These are phyloP conservation scores for Xylariaceae sp. DNA, from an alignment of 2,329 filamentous ascomycete genomes.

Conservation along the genomic window DNA sequence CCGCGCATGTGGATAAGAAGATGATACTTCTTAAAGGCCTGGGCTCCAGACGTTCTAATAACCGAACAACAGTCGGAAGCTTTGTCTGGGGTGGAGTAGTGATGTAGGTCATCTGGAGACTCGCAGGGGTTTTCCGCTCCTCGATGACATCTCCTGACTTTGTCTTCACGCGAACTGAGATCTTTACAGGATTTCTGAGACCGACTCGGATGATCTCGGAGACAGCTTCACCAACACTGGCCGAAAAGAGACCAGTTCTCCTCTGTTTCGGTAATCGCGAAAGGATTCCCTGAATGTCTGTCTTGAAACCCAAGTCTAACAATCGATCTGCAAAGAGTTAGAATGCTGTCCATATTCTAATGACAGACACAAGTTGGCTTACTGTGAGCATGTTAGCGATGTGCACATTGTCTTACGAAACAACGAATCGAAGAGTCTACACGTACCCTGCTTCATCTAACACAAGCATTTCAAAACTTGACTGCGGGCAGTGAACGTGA, in stretches of 20 bases:
- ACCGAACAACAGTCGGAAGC: conserved; percentile 64
- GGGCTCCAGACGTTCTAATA: conserved; percentile 65
- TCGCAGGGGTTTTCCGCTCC: conserved; percentile 84
- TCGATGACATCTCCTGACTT: conserved; percentile 60
- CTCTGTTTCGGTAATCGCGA: conserved; percentile 84
- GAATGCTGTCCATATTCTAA: not conserved
- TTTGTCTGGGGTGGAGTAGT: conserved; percentile 72
- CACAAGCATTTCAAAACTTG: conserved; percentile 85
- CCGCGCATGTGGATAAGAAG: conserved; percentile 89
- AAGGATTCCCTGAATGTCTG: conserved; percentile 81
- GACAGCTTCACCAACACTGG: conserved; percentile 92
- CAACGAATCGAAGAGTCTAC: not conserved
- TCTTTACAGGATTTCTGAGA: conserved; percentile 82
- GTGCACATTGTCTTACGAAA: not conserved
- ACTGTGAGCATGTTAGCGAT: conserved; percentile 12
- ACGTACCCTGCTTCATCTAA: conserved; percentile 69
- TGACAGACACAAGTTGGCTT: not conserved
- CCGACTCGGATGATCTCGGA: conserved; percentile 89
- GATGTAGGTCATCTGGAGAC: conserved; percentile 86
- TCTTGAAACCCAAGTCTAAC: conserved; percentile 89
- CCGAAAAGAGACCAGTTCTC: conserved; percentile 88
- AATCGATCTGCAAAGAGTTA: conserved; percentile 57
- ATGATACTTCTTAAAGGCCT: conserved; percentile 80
- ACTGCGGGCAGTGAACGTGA: conserved; percentile 81
- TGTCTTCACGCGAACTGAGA: conserved; percentile 86